Evolutionary conservation across 305 asterid genomes (phyloP), one percentile per base, ranked within the genome.

Genomic region (Andrographis paniculata): DNA sequence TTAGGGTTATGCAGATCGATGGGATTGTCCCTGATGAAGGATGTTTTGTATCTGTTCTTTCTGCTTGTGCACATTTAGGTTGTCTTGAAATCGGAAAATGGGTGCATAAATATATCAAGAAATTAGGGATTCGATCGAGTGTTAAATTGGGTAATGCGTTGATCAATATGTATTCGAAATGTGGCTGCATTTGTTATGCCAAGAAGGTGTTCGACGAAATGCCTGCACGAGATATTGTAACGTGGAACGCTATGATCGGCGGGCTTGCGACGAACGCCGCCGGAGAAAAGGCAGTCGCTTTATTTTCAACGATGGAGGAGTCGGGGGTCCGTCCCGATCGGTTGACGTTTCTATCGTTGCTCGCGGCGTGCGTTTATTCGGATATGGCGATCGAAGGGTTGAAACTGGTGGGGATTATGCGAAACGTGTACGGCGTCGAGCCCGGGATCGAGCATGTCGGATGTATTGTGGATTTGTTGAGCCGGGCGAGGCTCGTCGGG

Each of bases 1-100:
- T 86, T 59, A 68, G 84, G 60, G 47, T 67, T 50, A 77, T 86
- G 92, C 94, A 82, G 64, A 15, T 70, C 61, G 44, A 66, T 51
- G 84, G 92, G 22, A 51, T 70, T 60, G 49, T 47, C 20, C 92
- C 92, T 43, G 92, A 86, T 66, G 94, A 82, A 59, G 80, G 67
- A 1, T 68, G 69, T 36, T 63, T 86, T 45, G 92, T 79, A n/a
- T 68, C 82, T 47, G 45, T 72, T 33, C 74, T 79, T 39, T 69
- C 64, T 60, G 83, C 92, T 60, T 82, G 82, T 77, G 92, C 86
- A 56, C 71, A 82, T 62, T 48, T 79, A 67, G 95, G 95, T 4
- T 76, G 64, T 46, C 73, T 76, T 48, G 93, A 76, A 33, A 66
- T 77, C 49, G 93, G 96, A 22, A 64, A 73, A 57, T 83, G 96